A percentile compares a stretch with the other conserved stretches of the same genome.
Evolutionary conservation across 495 filamentous ascomycete genomes (phyloP).

Genomic region (Glonium stellatum): DNA sequence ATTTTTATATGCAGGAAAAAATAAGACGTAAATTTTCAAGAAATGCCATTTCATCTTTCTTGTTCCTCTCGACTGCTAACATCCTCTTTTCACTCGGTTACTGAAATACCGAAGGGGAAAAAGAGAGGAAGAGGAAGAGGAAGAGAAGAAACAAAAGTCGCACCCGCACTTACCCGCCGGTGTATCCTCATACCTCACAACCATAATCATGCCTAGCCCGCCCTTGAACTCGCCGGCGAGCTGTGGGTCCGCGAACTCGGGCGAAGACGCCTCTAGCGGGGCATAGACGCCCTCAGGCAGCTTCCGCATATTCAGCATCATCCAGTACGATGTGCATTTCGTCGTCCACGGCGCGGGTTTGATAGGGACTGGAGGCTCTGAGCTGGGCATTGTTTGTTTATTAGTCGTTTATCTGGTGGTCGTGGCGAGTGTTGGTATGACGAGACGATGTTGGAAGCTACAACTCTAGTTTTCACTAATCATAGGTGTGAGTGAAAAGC

Average conservation of each 20-base stretch:
- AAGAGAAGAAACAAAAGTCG: background rate
- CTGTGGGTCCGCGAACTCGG: background rate
- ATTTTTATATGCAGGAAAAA: too few relatives aligned
- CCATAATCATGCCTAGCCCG: conserved; percentile 42
- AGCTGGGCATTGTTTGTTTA: background rate
- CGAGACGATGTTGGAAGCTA: too few relatives aligned
- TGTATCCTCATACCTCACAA: conserved; percentile 44
- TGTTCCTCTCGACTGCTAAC: too few relatives aligned
- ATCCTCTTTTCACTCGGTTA: too few relatives aligned
- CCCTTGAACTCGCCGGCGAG: conserved; percentile 36
- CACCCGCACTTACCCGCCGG: conserved; percentile 33
- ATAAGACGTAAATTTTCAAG: too few relatives aligned
- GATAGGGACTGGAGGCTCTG: conserved; percentile 4
- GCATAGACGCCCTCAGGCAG: conserved; percentile 26
- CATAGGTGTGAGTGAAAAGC: too few relatives aligned
- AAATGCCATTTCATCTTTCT: too few relatives aligned
- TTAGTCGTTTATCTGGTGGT: background rate
- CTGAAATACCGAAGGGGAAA: too few relatives aligned
- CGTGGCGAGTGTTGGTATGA: background rate
- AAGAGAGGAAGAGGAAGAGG: too few relatives aligned
- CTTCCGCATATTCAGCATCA: conserved; percentile 11
- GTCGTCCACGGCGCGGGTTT: conserved; percentile 22
- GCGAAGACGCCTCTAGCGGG: conserved; percentile 15
- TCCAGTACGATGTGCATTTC: conserved; percentile 24
- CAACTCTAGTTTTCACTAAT: too few relatives aligned